Evolutionary conservation across 2,329 filamentous ascomycete genomes (phyloP).

Genomic region (Chalaropsis thielavioides): DNA sequence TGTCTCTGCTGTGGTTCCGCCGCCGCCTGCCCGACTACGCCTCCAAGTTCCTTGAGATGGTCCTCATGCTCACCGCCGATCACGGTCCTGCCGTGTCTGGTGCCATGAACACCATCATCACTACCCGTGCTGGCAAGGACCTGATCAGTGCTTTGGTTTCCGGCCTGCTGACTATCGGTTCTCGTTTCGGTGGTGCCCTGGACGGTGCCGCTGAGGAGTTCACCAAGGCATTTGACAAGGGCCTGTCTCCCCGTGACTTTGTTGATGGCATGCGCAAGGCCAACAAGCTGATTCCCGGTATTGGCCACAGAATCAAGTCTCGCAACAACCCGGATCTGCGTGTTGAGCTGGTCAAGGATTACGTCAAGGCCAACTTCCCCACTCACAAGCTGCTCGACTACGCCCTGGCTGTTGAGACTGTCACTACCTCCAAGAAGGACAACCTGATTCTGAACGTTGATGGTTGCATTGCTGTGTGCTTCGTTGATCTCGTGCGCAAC

Average conservation of each 20-base stretch:
- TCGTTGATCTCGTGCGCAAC: constrained; percentile 93
- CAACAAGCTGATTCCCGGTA: constrained; percentile 99
- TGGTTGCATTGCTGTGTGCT: constrained; percentile 95
- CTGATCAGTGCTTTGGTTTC: constrained; percentile 89
- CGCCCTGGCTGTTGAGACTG: constrained; percentile 90
- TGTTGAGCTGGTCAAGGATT: constrained; percentile 99
- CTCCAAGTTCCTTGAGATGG: constrained; percentile 99
- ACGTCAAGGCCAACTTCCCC: constrained; percentile 93
- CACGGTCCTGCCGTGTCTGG: constrained; percentile 97
- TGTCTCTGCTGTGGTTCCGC: constrained; percentile 99
- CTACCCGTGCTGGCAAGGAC: constrained; percentile 97
- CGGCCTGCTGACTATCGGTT: constrained; percentile 95
- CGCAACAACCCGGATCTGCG: constrained; percentile 99
- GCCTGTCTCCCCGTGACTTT: constrained; percentile 93
- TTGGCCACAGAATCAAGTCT: constrained; percentile 98
- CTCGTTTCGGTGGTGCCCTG: constrained; percentile 93
- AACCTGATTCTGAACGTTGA: constrained; percentile 99
- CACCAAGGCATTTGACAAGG: constrained; percentile 95
- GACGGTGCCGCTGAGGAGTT: constrained; percentile 98
- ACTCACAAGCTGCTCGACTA: constrained; percentile 98
- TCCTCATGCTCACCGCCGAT: constrained; percentile 98
- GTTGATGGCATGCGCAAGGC: constrained; percentile 98
- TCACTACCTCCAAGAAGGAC: constrained; percentile 99
- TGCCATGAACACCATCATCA: constrained; percentile 99
- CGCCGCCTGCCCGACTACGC: constrained; percentile 90